Evolutionary conservation across 352 stramenopile genomes (phyloP), one percentile per base, ranked within the genome.

Genomic region (Pythium insidiosum): DNA sequence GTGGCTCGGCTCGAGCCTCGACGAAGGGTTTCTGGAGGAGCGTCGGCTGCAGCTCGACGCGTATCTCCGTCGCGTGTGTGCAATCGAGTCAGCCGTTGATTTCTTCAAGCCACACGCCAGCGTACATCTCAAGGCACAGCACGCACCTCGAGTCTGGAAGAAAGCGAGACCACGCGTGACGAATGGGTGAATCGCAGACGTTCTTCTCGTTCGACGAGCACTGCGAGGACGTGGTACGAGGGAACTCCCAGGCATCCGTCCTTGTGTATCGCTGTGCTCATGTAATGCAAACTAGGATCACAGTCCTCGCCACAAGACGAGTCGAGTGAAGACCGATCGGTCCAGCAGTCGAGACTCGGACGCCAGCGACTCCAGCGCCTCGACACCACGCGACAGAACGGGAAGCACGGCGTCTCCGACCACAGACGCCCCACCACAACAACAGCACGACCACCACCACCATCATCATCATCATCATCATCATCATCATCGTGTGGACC

Each of bases 181-280:
- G n/a, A n/a, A n/a, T n/a, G n/a, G n/a, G n/a, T n/a, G n/a, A n/a
- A n/a, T n/a, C n/a, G n/a, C 43, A 82, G 66, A 42, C 28, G 31
- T 84, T 87, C 47, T 68, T 84, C 37, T 38, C 37, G n/a, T 84
- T 87, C 38, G 74, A 83, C 25, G 58, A 68, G 20, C 60, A 87
- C 57, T 87, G 74, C 43, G 55, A 72, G 18, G 47, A 74, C 20
- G 64, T 75, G 59, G 74, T 87, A 50, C 42, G 66, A 67, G 26
- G 6, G 19, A 9, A 5, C n/a, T n/a, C n/a, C n/a, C n/a, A n/a
- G n/a, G n/a, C n/a, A n/a, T n/a, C n/a, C n/a, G n/a, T n/a, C n/a
- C n/a, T n/a, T n/a, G n/a, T n/a, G n/a, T n/a, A n/a, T n/a, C n/a
- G n/a, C n/a, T n/a, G n/a, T n/a, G n/a, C n/a, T n/a, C n/a, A n/a